Base-by-base conservation (phyloP, 2,329 filamentous ascomycete species). In the Alternaria atra region DNA sequence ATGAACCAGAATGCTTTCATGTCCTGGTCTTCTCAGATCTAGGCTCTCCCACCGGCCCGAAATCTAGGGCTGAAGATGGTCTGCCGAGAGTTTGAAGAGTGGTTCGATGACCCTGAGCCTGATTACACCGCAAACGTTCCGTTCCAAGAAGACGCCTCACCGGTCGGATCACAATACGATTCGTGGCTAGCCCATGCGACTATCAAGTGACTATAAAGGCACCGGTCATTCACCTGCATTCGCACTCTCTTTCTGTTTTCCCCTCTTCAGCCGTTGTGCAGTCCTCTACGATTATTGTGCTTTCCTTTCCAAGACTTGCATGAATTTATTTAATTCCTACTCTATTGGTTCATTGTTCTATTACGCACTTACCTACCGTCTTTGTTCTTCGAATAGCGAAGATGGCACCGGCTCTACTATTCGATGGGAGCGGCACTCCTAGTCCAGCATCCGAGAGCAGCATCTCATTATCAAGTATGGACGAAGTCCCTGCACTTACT, bases 131-230 rank as follows among this genome's bases (percentile, higher is more conserved):
- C 56, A 52, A 58, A 62, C 59, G 50, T 40, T 50, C 50, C 55
- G 47, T 50, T 37, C 52, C 55, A 56, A 55, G 40, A 54, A 37
- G 32, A 56, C 39, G 52, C 48, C 54, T 64, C 56, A 58, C 48
- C 52, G 55, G 52, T 62, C 59, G 58, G 52, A 42, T 20, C 55
- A 27, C 55, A 52, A 40, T 27, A 34, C 34, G 46, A 39, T 46
- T 40, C 57, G 51, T 60, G 55, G 58, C 53, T 61, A 63, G 58
- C 32, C 27, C 47, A 52, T 9, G 54, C 46, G 35, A 35, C 43
- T 61, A 64, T 66, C 60, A 64, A 66, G 54, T 46, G 35, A 35
- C 39, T 66, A 66, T 66, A 66, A 66, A 66, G 55, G 29, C 43
- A 47, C 32, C 39, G 20, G 37, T 25, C 32, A 44, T 54, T 30